phyloP scores from a whole-genome alignment of 1,139 yeast species.

The Saccharomycopsis hybrid region DNA sequence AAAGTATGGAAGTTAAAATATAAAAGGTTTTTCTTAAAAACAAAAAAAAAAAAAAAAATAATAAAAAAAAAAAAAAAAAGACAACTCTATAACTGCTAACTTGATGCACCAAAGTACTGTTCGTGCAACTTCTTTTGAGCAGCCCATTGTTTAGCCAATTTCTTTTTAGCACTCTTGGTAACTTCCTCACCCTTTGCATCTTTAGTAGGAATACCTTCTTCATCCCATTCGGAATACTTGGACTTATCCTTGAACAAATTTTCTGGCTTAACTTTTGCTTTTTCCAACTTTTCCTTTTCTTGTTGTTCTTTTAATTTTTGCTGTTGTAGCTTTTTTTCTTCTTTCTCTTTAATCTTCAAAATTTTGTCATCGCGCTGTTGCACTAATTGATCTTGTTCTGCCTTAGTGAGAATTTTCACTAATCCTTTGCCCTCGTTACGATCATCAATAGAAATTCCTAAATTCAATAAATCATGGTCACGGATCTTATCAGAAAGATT shows the following conservation, averaged over 20 bases:
- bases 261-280: conserved; percentile 62
- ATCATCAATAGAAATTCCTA: conserved; percentile 86
- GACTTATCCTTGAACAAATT: conserved; percentile 61
- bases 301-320: conserved; percentile 45
- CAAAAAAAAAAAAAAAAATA: too few species aligned
- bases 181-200: conserved; percentile 80
- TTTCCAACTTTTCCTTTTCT: conserved; percentile 59
- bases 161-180: conserved; percentile 82
- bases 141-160: conserved; percentile 67
- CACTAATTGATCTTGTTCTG: conserved; percentile 62
- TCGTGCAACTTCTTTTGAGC: conserved; percentile 78
- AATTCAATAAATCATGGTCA: conserved; percentile 55
- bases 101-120: conserved; percentile 47
- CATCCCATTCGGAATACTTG: conserved; percentile 75
- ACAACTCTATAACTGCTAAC: too few species aligned
- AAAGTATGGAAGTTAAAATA: too few species aligned
- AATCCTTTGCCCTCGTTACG: conserved; percentile 70
- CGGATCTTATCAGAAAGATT: conserved; percentile 53
- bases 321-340: conserved; percentile 40
- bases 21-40: too few species aligned
- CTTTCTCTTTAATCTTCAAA: conserved; percentile 56
- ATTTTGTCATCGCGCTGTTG: conserved; percentile 32
- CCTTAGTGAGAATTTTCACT: conserved; percentile 66
- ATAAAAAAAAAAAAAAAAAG: too few species aligned
- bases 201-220: conserved; percentile 72